Conservation (phyloP, 257 asterid genomes). For the Solanum gandarillasii region DNA sequence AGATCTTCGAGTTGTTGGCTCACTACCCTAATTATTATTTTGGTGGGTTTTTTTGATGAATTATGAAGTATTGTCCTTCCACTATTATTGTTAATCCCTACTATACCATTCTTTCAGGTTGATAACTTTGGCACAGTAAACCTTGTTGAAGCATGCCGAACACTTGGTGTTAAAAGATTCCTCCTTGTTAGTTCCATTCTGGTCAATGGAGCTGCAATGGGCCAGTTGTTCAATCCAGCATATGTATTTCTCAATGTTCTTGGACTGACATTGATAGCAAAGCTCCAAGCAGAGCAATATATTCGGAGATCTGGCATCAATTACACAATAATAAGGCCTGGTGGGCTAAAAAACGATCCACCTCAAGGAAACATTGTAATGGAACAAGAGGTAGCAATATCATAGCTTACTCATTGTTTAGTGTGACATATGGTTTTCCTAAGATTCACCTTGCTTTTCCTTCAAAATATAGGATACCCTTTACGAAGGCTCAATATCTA, state of each 20-base stretch:
- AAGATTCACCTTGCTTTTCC: not conserved
- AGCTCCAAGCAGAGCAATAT: constrained; percentile 88
- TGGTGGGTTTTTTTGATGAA: not conserved
- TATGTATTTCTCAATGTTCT: constrained; percentile 84
- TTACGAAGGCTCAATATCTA: constrained; percentile 70
- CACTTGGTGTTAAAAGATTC: constrained; percentile 64
- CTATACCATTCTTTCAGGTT: constrained; percentile 30
- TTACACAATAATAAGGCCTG: constrained; percentile 91
- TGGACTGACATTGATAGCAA: constrained; percentile 78
- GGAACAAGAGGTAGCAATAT: constrained; percentile 74
- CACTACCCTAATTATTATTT: not conserved
- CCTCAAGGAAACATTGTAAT: constrained; percentile 79
- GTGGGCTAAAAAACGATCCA: constrained; percentile 79
- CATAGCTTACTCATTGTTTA: not conserved
- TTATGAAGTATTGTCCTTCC: not conserved
- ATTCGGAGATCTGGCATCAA: constrained; percentile 89
- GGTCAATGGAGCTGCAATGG: constrained; percentile 97
- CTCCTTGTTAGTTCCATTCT: constrained; percentile 82
- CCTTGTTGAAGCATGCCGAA: constrained; percentile 90
- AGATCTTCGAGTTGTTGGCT: not conserved
- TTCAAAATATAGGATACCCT: constrained; percentile 55
- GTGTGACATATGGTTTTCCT: not conserved
- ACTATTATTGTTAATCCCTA: not conserved
- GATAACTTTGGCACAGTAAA: constrained; percentile 91
- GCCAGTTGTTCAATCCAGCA: constrained; percentile 80